Base-by-base conservation (phyloP, 345 rosid genomes). In the Salix caprea region DNA sequence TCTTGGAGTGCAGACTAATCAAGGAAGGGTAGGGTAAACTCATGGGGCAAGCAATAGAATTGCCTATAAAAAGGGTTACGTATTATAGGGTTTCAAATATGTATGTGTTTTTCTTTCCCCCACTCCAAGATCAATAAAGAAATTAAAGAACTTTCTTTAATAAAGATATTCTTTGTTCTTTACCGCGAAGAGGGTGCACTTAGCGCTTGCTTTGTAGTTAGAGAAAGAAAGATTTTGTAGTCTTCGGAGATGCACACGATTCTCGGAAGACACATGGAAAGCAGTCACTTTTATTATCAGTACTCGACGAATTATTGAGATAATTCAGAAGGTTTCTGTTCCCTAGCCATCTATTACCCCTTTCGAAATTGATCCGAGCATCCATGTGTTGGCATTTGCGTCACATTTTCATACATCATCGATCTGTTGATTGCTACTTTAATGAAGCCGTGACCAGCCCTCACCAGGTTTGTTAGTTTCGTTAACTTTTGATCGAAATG, bases 1-100 rank as follows among this genome's bases (percentile, higher is more conserved):
- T 79, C 90, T 87, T 87, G 83, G 87, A 85, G 88, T 85, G 87
- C 68, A 80, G 79, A 81, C 40, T 54, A 81, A 84, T 85, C 71
- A 80, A 69, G 52, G 77, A 74, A 52, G 70, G 67, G 23, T 66
- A 69, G 42, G 75, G 76, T 40, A 66, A 64, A 76, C 76, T 79
- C 73, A 78, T 24, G 78, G 42, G 67, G 80, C 80, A 85, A 85
- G 88, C 54, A 77, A 79, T 83, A 76, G 75, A 28, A 78, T 68
- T 84, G 88, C 85, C 71, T 71, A 32, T 58, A 67, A 37, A 37
- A 67, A 70, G 77, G 82, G 78, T 56, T 72, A 24, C 78, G 76
- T 67, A 32, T 71, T 14, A 12, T 36, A 37, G 42, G 44, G 34
- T 23, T 23, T 62, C 36, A 32, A 65, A 16, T 21, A 7, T 18